These are phyloP conservation scores for Amborella trichopoda DNA, from an alignment of 164 flowering plant species.

Conservation along the genomic window DNA sequence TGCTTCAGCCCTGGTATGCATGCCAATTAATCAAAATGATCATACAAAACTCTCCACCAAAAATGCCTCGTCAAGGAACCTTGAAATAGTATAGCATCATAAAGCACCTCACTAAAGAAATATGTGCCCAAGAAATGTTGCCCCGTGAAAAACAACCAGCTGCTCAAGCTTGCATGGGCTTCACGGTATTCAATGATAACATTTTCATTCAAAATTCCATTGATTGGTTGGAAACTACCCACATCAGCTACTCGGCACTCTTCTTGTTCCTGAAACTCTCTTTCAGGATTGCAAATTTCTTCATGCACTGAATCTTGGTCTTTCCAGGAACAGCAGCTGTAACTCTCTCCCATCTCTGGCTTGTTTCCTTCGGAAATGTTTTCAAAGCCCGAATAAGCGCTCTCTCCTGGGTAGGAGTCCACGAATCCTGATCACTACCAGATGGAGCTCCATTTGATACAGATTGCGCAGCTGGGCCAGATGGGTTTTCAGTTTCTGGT, in stretches of 20 bases:
- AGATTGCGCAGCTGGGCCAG: not conserved
- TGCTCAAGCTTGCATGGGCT: no score
- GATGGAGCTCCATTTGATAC: slow-evolving; percentile 25
- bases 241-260: slow-evolving; percentile 14
- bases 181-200: no score
- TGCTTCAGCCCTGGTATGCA: no score
- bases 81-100: no score
- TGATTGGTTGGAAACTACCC: no score
- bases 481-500: slow-evolving; percentile 8
- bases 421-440: slow-evolving; percentile 49
- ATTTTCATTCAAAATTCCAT: no score
- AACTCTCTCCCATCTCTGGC: slow-evolving; percentile 72
- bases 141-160: no score
- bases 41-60: no score
- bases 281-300: slow-evolving; percentile 61
- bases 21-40: no score
- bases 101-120: no score
- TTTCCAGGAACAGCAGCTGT: slow-evolving; percentile 94
- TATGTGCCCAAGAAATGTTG: no score
- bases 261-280: slow-evolving; percentile 83
- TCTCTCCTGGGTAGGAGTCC: slow-evolving; percentile 57
- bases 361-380: slow-evolving; percentile 42
- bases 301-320: slow-evolving; percentile 51
- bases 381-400: slow-evolving; percentile 49
- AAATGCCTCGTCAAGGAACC: no score